These are phyloP conservation scores for Coemansia sp. DNA, from an alignment of 192 early-diverging fungal species.

Conservation along the genomic window DNA sequence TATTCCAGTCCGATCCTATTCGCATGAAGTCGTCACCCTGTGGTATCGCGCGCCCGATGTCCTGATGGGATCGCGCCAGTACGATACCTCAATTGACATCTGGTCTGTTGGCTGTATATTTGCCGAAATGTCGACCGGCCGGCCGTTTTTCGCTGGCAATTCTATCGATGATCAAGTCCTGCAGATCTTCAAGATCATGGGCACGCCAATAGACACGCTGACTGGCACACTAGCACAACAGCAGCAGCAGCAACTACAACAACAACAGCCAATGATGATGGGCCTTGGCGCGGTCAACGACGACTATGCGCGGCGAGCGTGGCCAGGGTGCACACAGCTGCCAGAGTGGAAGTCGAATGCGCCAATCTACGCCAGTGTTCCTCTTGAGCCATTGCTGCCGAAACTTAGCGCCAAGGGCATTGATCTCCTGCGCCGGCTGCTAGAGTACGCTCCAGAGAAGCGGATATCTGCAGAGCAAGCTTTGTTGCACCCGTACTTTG, in stretches of 20 bases:
- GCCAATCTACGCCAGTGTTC: constrained; percentile 67
- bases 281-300: background rate
- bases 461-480: constrained; percentile 79
- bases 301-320: constrained; percentile 46
- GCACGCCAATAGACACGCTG: constrained; percentile 62
- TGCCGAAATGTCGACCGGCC: constrained; percentile 86
- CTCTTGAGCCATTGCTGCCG: constrained; percentile 73
- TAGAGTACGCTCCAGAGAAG: constrained; percentile 78
- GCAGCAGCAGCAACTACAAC: background rate
- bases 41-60: constrained; percentile 91
- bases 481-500: constrained; percentile 56
- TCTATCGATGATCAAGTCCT: constrained; percentile 85
- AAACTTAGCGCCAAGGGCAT: constrained; percentile 84
- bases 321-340: constrained; percentile 83
- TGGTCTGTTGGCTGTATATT: constrained; percentile 90
- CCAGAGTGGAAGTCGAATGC: constrained; percentile 87
- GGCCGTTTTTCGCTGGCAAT: constrained; percentile 88
- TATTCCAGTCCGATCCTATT: constrained; percentile 86
- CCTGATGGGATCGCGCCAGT: constrained; percentile 83
- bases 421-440: constrained; percentile 74
- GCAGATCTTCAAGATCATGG: constrained; percentile 89
- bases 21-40: constrained; percentile 83
- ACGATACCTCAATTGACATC: constrained; percentile 84
- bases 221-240: background rate
- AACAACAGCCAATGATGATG: background rate